Conservation (phyloP, 805 yeast species). For the Saccharomycopsis vini region DNA sequence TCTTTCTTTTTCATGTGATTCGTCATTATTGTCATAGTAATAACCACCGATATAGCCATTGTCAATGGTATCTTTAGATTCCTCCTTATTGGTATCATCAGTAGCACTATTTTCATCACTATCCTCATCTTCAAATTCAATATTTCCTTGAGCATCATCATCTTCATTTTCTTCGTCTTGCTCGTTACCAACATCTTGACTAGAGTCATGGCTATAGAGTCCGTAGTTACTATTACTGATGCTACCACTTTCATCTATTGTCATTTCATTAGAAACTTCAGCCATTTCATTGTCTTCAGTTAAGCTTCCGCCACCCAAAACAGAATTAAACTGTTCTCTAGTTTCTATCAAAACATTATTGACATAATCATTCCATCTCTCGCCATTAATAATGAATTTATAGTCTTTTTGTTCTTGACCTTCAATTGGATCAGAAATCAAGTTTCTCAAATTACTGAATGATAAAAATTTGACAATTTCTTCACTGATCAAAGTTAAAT, state of each 20-base stretch:
- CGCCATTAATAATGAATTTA: slow-evolving; percentile 31
- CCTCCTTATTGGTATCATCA: not conserved
- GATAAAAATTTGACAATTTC: slow-evolving; percentile 82
- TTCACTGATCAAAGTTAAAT: slow-evolving; percentile 84
- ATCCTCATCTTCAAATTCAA: slow-evolving; percentile 19
- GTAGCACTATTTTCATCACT: slow-evolving; percentile 27
- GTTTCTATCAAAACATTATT: slow-evolving; percentile 77
- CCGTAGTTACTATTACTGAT: slow-evolving; percentile 26
- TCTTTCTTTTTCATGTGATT: slow-evolving; percentile 22
- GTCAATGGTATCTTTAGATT: slow-evolving; percentile 27
- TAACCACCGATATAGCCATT: slow-evolving; percentile 55
- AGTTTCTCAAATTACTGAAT: slow-evolving; percentile 29
- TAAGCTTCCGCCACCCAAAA: slow-evolving; percentile 71
- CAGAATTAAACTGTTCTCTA: slow-evolving; percentile 88
- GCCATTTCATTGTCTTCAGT: slow-evolving; percentile 32
- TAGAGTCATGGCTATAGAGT: slow-evolving; percentile 31
- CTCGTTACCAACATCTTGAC: slow-evolving; percentile 27
- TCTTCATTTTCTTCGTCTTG: slow-evolving; percentile 26
- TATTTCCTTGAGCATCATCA: slow-evolving; percentile 18
- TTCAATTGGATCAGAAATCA: slow-evolving; percentile 18
- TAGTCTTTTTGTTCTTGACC: slow-evolving; percentile 34
- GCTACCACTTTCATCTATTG: slow-evolving; percentile 10
- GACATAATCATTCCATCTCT: slow-evolving; percentile 75
- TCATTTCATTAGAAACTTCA: slow-evolving; percentile 20
- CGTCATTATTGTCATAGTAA: slow-evolving; percentile 30